Percentiles rank a stretch among this genome's conserved stretches.
Evolutionary conservation across 441 rosid species (phyloP).

Genomic region (Croton laevigatus): DNA sequence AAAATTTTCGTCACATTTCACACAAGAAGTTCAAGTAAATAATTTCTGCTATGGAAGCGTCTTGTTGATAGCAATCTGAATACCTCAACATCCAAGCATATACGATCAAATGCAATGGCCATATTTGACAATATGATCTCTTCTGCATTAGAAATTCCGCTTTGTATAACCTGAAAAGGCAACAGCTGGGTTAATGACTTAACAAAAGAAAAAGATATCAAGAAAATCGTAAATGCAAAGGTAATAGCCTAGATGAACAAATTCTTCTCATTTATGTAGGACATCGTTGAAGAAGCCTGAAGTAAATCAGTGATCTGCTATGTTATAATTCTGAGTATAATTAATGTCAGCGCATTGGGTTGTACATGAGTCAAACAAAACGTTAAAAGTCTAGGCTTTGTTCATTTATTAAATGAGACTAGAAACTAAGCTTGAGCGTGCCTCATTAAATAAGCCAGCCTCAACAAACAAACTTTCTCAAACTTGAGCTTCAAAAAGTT

Average conservation of each 20-base stretch:
- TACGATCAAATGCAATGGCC: constrained; percentile 73
- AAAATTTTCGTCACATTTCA: constrained; percentile 32
- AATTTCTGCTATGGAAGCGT: constrained; percentile 19
- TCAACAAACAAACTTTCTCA: too few species aligned
- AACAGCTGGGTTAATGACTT: constrained; percentile 8
- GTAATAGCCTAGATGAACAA: constrained; percentile 15
- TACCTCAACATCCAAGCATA: constrained; percentile 85
- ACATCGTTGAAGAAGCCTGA: background rate
- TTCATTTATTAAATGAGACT: too few species aligned
- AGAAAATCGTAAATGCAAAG: constrained; percentile 12
- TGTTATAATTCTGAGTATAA: background rate
- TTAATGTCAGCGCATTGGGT: background rate
- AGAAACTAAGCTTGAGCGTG: too few species aligned
- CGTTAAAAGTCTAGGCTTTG: too few species aligned
- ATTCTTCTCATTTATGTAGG: constrained; percentile 10
- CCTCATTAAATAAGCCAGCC: too few species aligned
- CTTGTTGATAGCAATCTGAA: constrained; percentile 20
- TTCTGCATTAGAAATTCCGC: constrained; percentile 58
- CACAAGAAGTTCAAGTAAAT: constrained; percentile 25
- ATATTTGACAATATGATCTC: constrained; percentile 75
- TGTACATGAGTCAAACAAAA: too few species aligned
- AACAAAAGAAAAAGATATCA: constrained; percentile 16
- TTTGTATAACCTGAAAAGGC: constrained; percentile 65
- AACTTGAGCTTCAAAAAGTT: too few species aligned
- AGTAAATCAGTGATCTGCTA: background rate